These are phyloP conservation scores for Krasilnikovozyma curviuscula DNA, from an alignment of 768 basidiomycete species.

Conservation along the genomic window DNA sequence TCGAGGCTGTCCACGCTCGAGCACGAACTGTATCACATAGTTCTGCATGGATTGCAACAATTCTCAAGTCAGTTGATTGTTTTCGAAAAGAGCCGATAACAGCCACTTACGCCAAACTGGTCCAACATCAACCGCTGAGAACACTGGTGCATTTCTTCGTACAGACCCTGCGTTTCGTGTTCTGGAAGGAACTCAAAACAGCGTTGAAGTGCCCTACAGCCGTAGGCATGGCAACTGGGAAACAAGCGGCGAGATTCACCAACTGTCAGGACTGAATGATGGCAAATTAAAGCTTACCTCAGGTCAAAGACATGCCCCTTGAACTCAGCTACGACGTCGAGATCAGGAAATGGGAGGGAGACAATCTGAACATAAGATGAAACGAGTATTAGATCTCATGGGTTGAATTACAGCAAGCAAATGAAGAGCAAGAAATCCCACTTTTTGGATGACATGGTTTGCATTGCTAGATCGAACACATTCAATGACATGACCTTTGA, in stretches of 20 bases:
- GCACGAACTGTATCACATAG: conserved; percentile 85
- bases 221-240: conserved; percentile 62
- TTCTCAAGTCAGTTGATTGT: no score
- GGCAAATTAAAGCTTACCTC: not conserved
- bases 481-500: conserved; percentile 58
- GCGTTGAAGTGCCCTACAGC: conserved; percentile 83
- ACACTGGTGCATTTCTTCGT: conserved; percentile 64
- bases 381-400: no score
- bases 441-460: conserved; percentile 62
- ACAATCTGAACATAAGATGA: no score
- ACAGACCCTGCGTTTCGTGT: conserved; percentile 44
- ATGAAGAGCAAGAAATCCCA: no score
- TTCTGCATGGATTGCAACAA: no score
- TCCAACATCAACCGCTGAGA: conserved; percentile 62
- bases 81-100: not conserved
- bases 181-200: conserved; percentile 69
- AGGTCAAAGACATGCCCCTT: conserved; percentile 41
- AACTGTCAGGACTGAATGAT: no score
- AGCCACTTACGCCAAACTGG: conserved; percentile 57
- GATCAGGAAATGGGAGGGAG: conserved; percentile 43
- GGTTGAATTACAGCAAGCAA: no score
- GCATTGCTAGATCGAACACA: conserved; percentile 83
- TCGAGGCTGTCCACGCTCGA: conserved; percentile 53
- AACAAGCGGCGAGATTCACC: not conserved
- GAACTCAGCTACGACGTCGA: conserved; percentile 57